Evolutionary conservation across 129 eudicot species (phyloP).

Genomic region (Flaveria sonorensis): DNA sequence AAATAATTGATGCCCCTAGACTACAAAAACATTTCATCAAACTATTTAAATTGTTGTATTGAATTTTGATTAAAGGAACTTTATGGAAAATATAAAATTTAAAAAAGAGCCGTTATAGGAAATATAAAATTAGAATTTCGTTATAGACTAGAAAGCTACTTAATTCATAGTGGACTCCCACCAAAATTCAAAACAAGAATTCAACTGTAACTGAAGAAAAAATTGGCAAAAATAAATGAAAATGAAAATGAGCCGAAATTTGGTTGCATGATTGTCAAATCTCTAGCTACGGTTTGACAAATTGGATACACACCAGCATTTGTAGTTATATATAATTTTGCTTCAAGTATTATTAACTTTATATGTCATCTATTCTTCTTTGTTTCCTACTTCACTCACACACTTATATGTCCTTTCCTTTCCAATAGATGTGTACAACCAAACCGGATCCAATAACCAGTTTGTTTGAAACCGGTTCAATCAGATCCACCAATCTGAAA

Average conservation of each 20-base stretch:
- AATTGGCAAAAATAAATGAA: neutral
- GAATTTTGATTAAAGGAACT: no score
- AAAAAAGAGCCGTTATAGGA: neutral
- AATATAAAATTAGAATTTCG: neutral
- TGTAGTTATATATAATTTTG: neutral
- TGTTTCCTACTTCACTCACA: no score
- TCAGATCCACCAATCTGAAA: no score
- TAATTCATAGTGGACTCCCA: neutral
- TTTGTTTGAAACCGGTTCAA: no score
- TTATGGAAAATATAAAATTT: neutral
- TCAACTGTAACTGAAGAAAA: neutral
- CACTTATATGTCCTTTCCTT: no score
- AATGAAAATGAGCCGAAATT: neutral
- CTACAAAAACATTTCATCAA: no score
- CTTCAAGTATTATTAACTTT: no score
- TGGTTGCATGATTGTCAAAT: neutral
- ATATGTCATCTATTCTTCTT: no score
- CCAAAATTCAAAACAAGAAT: neutral
- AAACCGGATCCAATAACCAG: no score
- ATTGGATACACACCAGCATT: neutral
- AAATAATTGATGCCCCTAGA: no score
- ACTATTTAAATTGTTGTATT: neutral
- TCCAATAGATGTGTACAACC: no score
- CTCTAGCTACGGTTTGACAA: neutral
- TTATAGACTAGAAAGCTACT: neutral